Conservation (phyloP, 345 rosid genomes). For the Populus deltoides region DNA sequence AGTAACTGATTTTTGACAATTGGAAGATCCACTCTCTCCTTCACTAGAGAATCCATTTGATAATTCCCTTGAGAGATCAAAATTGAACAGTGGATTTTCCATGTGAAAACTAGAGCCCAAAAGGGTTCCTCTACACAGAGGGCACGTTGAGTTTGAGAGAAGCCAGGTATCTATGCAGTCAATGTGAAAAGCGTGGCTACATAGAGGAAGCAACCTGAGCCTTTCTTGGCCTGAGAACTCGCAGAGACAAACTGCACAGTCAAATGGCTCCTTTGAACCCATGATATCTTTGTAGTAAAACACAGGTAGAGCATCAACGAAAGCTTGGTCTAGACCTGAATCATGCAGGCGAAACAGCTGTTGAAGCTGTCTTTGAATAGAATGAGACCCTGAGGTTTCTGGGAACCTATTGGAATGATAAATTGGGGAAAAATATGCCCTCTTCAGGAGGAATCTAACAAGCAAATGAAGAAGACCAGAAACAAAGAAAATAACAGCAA, state of each 20-base stretch:
- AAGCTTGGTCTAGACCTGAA: slow-evolving; percentile 68
- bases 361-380: slow-evolving; percentile 65
- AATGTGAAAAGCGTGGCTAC: slow-evolving; percentile 74
- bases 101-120: slow-evolving; percentile 21
- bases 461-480: slow-evolving; percentile 63
- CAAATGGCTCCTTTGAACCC: slow-evolving; percentile 67
- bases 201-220: slow-evolving; percentile 61
- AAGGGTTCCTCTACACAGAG: slow-evolving; percentile 61
- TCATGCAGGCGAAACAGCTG: slow-evolving; percentile 66
- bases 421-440: slow-evolving; percentile 40
- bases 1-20: slow-evolving; percentile 18
- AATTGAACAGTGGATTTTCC: slow-evolving; percentile 26
- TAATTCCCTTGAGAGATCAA: slow-evolving; percentile 24
- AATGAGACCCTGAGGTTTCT: slow-evolving; percentile 40
- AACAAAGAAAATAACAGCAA: slow-evolving; percentile 52
- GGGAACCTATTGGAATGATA: slow-evolving; percentile 42
- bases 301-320: slow-evolving; percentile 66
- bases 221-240: slow-evolving; percentile 55
- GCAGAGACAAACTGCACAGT: slow-evolving; percentile 72
- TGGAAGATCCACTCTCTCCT: slow-evolving; percentile 24
- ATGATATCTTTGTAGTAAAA: slow-evolving; percentile 55
- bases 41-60: slow-evolving; percentile 22
- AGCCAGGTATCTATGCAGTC: slow-evolving; percentile 76
- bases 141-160: slow-evolving; percentile 77
- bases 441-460: slow-evolving; percentile 43